Conservation (phyloP, 257 asterid species). For the Ocimum tenuiflorum region DNA sequence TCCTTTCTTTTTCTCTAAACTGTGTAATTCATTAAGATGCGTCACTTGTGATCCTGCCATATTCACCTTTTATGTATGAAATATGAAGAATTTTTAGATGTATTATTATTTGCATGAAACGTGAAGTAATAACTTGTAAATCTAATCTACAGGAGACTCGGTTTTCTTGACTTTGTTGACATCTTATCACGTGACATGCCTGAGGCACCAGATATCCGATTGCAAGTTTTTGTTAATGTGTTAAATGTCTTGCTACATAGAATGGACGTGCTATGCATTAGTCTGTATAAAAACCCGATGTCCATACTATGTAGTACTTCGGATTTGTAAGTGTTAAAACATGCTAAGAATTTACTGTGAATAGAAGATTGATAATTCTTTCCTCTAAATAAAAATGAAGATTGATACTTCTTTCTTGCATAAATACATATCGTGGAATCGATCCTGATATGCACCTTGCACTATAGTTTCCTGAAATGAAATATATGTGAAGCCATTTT, state of each 20-base stretch:
- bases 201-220: neutral
- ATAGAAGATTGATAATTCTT: neutral
- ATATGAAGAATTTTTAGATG: neutral
- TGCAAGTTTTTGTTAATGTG: neutral
- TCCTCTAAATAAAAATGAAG: too few species aligned
- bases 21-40: neutral
- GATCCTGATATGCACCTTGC: neutral
- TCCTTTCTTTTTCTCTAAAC: neutral
- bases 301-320: neutral
- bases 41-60: neutral
- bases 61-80: neutral
- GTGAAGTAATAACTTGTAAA: neutral
- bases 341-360: neutral
- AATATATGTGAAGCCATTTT: neutral
- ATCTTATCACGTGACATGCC: neutral
- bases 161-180: slow-evolving; percentile 3
- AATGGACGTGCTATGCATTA: neutral
- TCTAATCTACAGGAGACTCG: neutral
- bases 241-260: neutral
- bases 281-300: neutral
- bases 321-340: neutral
- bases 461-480: neutral
- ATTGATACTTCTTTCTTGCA: neutral
- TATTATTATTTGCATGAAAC: neutral
- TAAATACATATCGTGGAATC: neutral